Evolutionary conservation across 139 green algal species (phyloP), one percentile per base, ranked within the genome.

Genomic region (Chlorella sp.): DNA sequence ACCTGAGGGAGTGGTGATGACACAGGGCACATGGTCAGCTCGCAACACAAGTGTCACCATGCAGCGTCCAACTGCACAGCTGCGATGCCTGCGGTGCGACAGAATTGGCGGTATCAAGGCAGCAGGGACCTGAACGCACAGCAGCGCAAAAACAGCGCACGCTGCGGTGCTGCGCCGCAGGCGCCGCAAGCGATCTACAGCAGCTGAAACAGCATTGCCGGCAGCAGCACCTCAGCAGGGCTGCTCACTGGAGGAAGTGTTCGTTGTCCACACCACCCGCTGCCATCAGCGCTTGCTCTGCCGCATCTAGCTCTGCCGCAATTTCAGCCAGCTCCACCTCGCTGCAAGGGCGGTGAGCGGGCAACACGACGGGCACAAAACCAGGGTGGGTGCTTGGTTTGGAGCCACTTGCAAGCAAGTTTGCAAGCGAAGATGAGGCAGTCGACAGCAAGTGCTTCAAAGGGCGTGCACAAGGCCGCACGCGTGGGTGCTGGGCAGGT

Each of bases 281-380:
- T 14, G 75, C 89, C 89, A 99, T 95, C 64, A 99, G 83, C 32
- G 90, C 83, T 0, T 89, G 76, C 92, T 99, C 97, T 30, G 93
- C 34, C 3, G 88, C 89, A 90, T 99, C 97, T 5, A 99, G 93
- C 53, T 97, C 93, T 1, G 93, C 90, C 0, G 95, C 97, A 37
- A 99, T 98, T 88, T 96, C 88, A 0, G 85, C 84, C 84, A 88
- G 42, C 28, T 88, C 84, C 68, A 88, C 39, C 30, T 88, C 84
- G 40, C 84, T 88, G 78, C 24, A 26, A 73, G 64, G 22, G 2
- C 1, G 73, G 7, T 26, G 73, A 79, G n/a, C 11, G 69, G 26
- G 69, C 37, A 3, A 77, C 26, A 36, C 24, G 28, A 37, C 22
- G 22, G 12, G 69, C 26, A 28, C 19, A 76, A 34, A 5, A 32